phyloP scores from a whole-genome alignment of 2,329 filamentous ascomycete genomes.

The Pseudocercospora vitis region DNA sequence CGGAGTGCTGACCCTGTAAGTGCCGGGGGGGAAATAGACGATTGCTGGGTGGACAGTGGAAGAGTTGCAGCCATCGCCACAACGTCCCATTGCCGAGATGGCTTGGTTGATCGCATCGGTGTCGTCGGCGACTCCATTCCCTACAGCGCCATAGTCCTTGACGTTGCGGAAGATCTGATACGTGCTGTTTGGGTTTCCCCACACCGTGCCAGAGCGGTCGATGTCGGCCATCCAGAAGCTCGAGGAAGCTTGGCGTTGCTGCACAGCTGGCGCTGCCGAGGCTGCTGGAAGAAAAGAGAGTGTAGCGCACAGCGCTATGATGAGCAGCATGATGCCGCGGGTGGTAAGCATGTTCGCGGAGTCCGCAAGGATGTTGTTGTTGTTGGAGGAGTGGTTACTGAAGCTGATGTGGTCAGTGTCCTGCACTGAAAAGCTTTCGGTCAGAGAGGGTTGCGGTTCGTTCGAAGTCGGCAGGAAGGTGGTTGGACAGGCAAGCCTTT shows the following conservation, averaged over 20 bases:
- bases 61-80: conserved; percentile 78
- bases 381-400: conserved; percentile 11
- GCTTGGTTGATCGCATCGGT: conserved; percentile 85
- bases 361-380: not conserved
- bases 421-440: conserved; percentile 23
- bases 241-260: conserved; percentile 13
- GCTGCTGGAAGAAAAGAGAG: conserved; percentile 23
- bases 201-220: conserved; percentile 54
- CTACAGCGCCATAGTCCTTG: conserved; percentile 44
- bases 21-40: conserved; percentile 88
- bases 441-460: conserved; percentile 6
- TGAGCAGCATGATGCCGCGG: conserved; percentile 30
- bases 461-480: not conserved
- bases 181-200: conserved; percentile 57
- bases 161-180: conserved; percentile 64
- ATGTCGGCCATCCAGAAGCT: conserved; percentile 29
- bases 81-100: conserved; percentile 64
- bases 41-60: conserved; percentile 79
- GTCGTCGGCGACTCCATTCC: conserved; percentile 73
- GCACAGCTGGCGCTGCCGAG: conserved; percentile 23
- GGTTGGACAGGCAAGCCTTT: conserved; percentile 3
- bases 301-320: conserved; percentile 34
- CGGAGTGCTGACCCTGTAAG: conserved; percentile 76
- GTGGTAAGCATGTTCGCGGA: conserved; percentile 28
- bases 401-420: conserved; percentile 27